phyloP scores from a whole-genome alignment of 371 early-diverging fungal genomes.

The Mucor lusitanicus region DNA sequence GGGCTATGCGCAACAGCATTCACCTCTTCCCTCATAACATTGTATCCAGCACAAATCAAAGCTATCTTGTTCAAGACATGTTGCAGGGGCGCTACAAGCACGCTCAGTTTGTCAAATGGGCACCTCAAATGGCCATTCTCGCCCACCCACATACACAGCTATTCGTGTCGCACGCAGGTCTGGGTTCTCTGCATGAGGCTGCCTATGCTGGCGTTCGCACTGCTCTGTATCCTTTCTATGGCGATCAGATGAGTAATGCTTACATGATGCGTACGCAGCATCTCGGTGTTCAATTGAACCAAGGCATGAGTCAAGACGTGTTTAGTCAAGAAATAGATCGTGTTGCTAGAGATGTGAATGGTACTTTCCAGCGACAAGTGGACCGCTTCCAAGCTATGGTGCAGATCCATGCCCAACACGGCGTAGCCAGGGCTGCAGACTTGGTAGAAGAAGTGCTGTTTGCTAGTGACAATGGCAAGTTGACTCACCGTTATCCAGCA shows the following conservation, averaged over 20 bases:
- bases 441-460: constrained; percentile 30
- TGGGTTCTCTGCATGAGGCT: constrained; percentile 36
- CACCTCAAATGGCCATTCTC: constrained; percentile 44
- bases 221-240: constrained; percentile 42
- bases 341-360: constrained; percentile 8
- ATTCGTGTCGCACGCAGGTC: constrained; percentile 45
- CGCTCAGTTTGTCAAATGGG: constrained; percentile 26
- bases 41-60: background rate
- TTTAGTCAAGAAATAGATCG: background rate
- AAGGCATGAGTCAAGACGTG: background rate
- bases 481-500: constrained; percentile 24
- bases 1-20: constrained; percentile 18
- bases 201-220: constrained; percentile 32
- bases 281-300: background rate
- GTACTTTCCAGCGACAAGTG: constrained; percentile 6
- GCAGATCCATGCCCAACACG: constrained; percentile 21
- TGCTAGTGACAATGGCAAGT: constrained; percentile 7
- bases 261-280: constrained; percentile 5
- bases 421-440: constrained; percentile 21
- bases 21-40: constrained; percentile 12
- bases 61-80: background rate
- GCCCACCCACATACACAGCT: constrained; percentile 26
- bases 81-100: constrained; percentile 5
- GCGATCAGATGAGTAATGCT: constrained; percentile 31
- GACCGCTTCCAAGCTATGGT: constrained; percentile 20